A percentile compares a stretch with the other conserved stretches of the same genome.
Evolutionary conservation across 257 asterid genomes (phyloP).

Genomic region (Apocynum venetum): DNA sequence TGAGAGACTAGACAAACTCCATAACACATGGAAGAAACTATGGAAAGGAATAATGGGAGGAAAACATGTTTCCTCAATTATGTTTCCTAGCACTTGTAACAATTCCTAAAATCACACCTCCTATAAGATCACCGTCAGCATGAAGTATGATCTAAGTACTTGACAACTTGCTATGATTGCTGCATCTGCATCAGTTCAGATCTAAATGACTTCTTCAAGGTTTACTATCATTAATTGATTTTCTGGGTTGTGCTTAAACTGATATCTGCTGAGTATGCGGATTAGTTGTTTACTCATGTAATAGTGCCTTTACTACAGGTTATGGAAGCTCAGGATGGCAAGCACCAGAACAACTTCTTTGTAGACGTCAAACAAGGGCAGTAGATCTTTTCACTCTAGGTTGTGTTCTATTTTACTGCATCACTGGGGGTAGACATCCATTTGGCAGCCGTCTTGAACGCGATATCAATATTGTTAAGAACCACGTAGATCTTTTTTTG

Average conservation of each 20-base stretch:
- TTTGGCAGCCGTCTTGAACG: conserved; percentile 84
- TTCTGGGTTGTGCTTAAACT: neutral
- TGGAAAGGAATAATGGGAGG: too few relatives aligned
- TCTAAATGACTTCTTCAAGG: neutral
- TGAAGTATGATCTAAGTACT: neutral
- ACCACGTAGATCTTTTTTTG: conserved; percentile 66
- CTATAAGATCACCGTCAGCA: neutral
- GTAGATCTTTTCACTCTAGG: conserved; percentile 90
- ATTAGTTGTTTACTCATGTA: neutral
- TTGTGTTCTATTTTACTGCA: conserved; percentile 76
- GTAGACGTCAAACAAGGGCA: conserved; percentile 91
- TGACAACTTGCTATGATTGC: neutral
- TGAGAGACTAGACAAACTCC: too few relatives aligned
- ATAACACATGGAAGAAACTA: too few relatives aligned
- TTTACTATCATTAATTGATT: neutral
- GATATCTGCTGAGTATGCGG: neutral
- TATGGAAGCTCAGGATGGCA: conserved; percentile 99
- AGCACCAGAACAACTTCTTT: conserved; percentile 96
- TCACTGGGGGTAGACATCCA: conserved; percentile 91
- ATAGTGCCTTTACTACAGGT: conserved; percentile 40
- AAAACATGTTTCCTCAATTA: too few relatives aligned
- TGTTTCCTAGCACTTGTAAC: neutral
- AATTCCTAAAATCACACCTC: neutral
- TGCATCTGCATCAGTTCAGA: neutral
- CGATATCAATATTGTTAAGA: conserved; percentile 71